Evolutionary conservation across 2,329 filamentous ascomycete genomes (phyloP).

Genomic region (Nemania sp.): DNA sequence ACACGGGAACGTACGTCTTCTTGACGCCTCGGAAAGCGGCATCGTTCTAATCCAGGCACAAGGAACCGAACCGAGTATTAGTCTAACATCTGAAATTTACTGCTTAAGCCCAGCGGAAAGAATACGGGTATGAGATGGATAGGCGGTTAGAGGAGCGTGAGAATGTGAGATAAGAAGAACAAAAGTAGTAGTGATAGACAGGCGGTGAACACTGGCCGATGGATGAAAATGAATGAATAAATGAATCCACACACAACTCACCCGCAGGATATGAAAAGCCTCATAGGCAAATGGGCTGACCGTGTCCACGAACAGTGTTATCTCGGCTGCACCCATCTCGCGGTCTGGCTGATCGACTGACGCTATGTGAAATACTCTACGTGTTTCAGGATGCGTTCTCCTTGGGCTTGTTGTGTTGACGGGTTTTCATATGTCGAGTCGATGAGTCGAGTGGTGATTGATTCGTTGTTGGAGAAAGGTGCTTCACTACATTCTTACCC

Average conservation of each 20-base stretch:
- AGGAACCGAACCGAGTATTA: not conserved
- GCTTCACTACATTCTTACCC: too few species aligned
- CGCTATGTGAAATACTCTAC: too few species aligned
- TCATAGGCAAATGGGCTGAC: conserved; percentile 57
- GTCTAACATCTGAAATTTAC: not conserved
- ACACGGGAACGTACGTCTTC: conserved; percentile 54
- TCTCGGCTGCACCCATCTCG: conserved; percentile 46
- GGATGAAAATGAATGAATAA: not conserved
- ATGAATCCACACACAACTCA: conserved; percentile 39
- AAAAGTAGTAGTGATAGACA: too few species aligned
- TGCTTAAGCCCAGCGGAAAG: too few species aligned
- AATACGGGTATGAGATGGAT: too few species aligned
- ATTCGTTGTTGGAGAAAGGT: not conserved
- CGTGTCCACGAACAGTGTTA: conserved; percentile 56
- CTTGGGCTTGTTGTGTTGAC: not conserved
- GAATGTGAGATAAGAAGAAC: not conserved
- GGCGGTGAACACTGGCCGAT: too few species aligned
- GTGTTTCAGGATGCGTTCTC: too few species aligned
- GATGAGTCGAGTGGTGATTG: not conserved
- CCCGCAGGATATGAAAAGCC: conserved; percentile 55
- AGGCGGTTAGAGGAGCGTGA: not conserved
- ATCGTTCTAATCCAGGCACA: conserved; percentile 17
- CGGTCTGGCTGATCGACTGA: not conserved
- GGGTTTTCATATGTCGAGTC: not conserved
- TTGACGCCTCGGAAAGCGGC: conserved; percentile 49